These are phyloP conservation scores for Arabis hirsuta DNA, from an alignment of 345 rosid species.

Conservation along the genomic window DNA sequence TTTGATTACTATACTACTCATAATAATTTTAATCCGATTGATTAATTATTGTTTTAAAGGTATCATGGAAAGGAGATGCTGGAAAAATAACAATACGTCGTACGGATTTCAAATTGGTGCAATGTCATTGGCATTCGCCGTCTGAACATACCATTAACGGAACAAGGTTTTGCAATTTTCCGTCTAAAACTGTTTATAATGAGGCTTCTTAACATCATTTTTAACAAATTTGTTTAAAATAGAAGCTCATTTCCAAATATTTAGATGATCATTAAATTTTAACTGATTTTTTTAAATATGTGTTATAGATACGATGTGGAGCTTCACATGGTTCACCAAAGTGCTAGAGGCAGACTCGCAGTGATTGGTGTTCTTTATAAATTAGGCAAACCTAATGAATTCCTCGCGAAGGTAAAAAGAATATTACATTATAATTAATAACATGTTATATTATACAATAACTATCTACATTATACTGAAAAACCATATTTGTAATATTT, in stretches of 20 bases:
- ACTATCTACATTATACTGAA: neutral
- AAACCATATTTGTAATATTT: neutral
- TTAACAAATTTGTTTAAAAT: neutral
- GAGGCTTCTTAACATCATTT: no score
- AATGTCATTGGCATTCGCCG: slow-evolving; percentile 78
- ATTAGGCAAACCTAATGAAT: slow-evolving; percentile 61
- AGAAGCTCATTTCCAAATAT: neutral
- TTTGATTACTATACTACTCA: neutral
- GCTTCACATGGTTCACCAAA: slow-evolving; percentile 66
- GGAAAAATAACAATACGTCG: slow-evolving; percentile 59
- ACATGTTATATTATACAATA: no score
- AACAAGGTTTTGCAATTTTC: slow-evolving; percentile 46
- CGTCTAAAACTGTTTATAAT: no score
- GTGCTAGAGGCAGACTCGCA: slow-evolving; percentile 46
- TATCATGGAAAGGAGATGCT: slow-evolving; percentile 70
- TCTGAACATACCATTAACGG: slow-evolving; percentile 71
- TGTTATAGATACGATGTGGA: slow-evolving; percentile 54
- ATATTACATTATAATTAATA: neutral
- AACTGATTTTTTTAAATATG: neutral
- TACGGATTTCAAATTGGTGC: slow-evolving; percentile 51
- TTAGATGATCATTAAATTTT: neutral
- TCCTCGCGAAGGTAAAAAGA: slow-evolving; percentile 56
- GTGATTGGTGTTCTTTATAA: slow-evolving; percentile 59
- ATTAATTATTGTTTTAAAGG: slow-evolving; percentile 37
- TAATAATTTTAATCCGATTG: neutral